phyloP scores from a whole-genome alignment of 495 filamentous ascomycete genomes.

The Jackrogersella multiformis region DNA sequence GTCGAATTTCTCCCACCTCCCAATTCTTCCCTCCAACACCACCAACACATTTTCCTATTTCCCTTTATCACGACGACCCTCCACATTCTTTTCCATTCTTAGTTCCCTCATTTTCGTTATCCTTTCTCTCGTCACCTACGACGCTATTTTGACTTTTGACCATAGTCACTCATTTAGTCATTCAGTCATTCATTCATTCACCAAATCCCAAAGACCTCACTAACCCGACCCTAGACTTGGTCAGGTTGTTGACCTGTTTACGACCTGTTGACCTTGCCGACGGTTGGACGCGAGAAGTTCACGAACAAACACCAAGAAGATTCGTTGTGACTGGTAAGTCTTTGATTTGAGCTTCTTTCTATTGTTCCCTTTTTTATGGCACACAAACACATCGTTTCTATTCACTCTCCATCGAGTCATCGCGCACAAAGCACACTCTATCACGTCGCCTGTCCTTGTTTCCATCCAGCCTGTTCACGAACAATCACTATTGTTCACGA shows the following conservation, averaged over 20 bases:
- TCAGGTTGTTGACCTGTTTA: constrained; percentile 11
- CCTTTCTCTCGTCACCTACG: constrained; percentile 31
- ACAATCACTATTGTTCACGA: constrained; percentile 40
- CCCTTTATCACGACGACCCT: not conserved
- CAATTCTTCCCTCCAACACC: not conserved
- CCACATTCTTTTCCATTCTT: constrained; percentile 23
- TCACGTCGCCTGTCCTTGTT: constrained; percentile 7
- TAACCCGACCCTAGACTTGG: constrained; percentile 12
- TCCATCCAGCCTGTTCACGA: constrained; percentile 16
- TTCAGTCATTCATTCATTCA: constrained; percentile 34
- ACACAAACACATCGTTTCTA: constrained; percentile 19
- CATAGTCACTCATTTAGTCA: constrained; percentile 35
- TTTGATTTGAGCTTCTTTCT: constrained; percentile 8
- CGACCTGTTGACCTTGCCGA: too few species aligned
- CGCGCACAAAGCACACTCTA: constrained; percentile 15
- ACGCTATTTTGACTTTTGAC: constrained; percentile 7
- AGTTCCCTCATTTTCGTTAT: constrained; percentile 18
- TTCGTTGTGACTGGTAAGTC: constrained; percentile 37
- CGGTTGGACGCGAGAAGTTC: constrained; percentile 13
- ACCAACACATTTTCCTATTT: not conserved
- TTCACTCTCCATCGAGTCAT: constrained; percentile 4
- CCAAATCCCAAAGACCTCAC: constrained; percentile 4
- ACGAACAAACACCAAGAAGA: constrained; percentile 20
- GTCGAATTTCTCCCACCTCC: not conserved
- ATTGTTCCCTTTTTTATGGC: constrained; percentile 24